Conservation (phyloP, 148 eudicot genomes). For the Chenopodium quinoa region DNA sequence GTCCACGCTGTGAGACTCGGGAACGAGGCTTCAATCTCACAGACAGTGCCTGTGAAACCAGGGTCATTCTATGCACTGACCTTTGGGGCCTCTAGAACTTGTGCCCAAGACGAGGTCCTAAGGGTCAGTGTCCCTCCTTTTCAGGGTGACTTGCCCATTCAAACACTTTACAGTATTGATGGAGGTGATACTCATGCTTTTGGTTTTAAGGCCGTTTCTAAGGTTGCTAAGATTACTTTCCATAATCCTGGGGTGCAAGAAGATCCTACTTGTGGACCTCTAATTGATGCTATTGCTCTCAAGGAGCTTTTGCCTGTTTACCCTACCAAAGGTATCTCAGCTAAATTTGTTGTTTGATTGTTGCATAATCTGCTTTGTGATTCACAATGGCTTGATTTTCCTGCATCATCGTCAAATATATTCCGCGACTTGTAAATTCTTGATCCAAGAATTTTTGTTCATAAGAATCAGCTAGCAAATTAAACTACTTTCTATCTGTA, state of each 20-base stretch:
- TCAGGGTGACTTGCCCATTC: constrained; percentile 72
- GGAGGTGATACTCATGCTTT: constrained; percentile 81
- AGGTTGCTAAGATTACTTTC: constrained; percentile 45
- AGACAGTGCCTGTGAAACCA: constrained; percentile 48
- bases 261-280: constrained; percentile 87
- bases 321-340: constrained; percentile 36
- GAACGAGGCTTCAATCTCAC: constrained; percentile 72
- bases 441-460: no score
- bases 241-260: constrained; percentile 79
- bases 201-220: constrained; percentile 56
- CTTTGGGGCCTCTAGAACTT: constrained; percentile 81
- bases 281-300: constrained; percentile 82
- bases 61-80: constrained; percentile 68
- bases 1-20: constrained; percentile 75
- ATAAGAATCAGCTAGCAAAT: no score
- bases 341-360: not conserved
- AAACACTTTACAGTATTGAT: constrained; percentile 71
- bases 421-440: no score
- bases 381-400: no score
- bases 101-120: constrained; percentile 90
- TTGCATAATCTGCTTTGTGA: not conserved
- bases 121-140: constrained; percentile 62
- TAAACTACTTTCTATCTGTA: no score
- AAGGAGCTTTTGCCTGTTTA: constrained; percentile 63
- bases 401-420: no score